Base-by-base conservation (phyloP, 805 yeast genomes). In the Kodamaea kakaduensis region DNA sequence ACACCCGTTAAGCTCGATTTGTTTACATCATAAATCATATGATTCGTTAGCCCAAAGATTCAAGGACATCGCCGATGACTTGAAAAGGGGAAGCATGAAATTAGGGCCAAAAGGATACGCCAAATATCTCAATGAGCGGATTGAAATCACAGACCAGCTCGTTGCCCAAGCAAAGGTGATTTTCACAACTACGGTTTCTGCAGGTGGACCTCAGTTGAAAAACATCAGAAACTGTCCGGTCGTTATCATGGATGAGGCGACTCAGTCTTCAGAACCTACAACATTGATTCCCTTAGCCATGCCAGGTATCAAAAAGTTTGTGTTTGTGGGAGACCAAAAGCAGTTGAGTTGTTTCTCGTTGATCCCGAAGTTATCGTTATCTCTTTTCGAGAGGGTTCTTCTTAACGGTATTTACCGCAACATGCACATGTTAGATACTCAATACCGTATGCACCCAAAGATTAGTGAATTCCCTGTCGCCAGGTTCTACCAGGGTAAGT, bases 161-260 rank as follows among this genome's bases (percentile, higher is more conserved):
- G 71, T 78, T 15, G 73, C 76, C 0, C 85, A 79, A 51, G 82
- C 84, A 0, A 77, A 77, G 45, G 82, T 82, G 15, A 77, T 82
- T 14, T 77, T 81, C 52, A 77, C 88, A 1, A 82, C 89, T 1
- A 77, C 84, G 2, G 84, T 80, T 25, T 79, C 78, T 24, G 81
- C 85, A 6, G 87, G 86, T 34, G 84, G 84, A 2, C 70, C 75
- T 27, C 77, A 73, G 46, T 58, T 82, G 45, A 79, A 78, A 46
- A 64, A 71, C 9, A 60, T 80, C 7, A 62, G 67, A 24, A 71
- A 67, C 44, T 54, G 73, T 43, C 86, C 86, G 1, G 78, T 78
- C 2, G 83, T 82, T 5, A 80, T 82, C 20, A 78, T 82, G 83
- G 89, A 82, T 61, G 89, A 82, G 58, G 74, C 85, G 3, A 81